Conservation (phyloP, 1,284 basidiomycete species). For the Sphagnurus paluster region DNA sequence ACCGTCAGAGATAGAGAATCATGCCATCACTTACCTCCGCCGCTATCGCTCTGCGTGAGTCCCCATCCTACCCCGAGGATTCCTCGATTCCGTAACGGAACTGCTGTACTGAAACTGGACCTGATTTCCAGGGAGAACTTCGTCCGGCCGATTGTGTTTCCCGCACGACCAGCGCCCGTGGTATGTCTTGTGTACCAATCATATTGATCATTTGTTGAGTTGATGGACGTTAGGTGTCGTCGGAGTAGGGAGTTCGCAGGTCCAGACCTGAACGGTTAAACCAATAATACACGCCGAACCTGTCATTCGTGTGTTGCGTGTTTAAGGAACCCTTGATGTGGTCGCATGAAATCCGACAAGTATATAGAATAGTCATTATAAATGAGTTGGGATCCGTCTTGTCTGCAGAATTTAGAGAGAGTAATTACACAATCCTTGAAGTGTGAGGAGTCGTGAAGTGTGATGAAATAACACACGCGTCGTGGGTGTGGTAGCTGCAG, state of each 20-base stretch:
- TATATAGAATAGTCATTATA: constrained; percentile 12
- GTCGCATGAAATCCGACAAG: too few relatives aligned
- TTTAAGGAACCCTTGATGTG: constrained; percentile 8
- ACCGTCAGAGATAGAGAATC: constrained; percentile 87
- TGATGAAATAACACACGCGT: constrained; percentile 16
- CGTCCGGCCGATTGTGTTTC: constrained; percentile 52
- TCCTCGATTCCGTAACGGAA: too few relatives aligned
- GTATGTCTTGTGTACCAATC: constrained; percentile 16
- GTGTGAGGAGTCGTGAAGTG: constrained; percentile 18
- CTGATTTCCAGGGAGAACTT: constrained; percentile 49
- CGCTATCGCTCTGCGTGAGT: constrained; percentile 84
- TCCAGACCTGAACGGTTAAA: constrained; percentile 2
- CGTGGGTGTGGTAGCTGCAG: constrained; percentile 16
- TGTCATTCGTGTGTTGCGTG: constrained; percentile 1
- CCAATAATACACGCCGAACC: constrained; percentile 5
- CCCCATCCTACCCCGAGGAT: constrained; percentile 14
- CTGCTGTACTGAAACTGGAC: constrained; percentile 10
- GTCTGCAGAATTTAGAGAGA: constrained; percentile 15
- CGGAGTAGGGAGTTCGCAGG: constrained; percentile 15
- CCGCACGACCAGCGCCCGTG: constrained; percentile 36
- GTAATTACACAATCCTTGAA: constrained; percentile 20
- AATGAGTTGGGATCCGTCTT: constrained; percentile 21
- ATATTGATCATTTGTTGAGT: constrained; percentile 8
- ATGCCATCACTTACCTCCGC: constrained; percentile 90
- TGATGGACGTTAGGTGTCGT: constrained; percentile 12